phyloP scores from a whole-genome alignment of 495 filamentous ascomycete genomes.

The Aspergillus cristatus region DNA sequence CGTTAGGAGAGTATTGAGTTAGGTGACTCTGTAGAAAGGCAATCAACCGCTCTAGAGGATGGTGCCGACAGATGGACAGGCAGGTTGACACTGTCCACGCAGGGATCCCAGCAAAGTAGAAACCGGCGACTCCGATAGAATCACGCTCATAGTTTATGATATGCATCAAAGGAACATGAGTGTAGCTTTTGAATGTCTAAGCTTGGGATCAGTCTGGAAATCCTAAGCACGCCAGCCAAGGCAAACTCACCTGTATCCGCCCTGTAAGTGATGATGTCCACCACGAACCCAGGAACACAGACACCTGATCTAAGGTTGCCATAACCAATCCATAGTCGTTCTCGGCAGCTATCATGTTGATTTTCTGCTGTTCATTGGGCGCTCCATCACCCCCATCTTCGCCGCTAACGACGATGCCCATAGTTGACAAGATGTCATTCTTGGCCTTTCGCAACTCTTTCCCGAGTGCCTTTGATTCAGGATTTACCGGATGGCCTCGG shows the following conservation, averaged over 20 bases:
- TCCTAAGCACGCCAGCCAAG: background rate
- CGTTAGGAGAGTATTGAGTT: conserved; percentile 14
- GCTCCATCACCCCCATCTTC: conserved; percentile 27
- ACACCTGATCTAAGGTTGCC: conserved; percentile 30
- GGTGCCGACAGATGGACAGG: conserved; percentile 32
- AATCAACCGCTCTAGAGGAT: conserved; percentile 29
- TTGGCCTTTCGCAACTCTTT: conserved; percentile 41
- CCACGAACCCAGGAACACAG: conserved; percentile 34
- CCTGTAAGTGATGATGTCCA: conserved; percentile 35
- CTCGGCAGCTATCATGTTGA: conserved; percentile 35
- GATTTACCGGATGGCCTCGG: conserved; percentile 60
- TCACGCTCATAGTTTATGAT: conserved; percentile 31
- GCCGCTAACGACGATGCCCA: conserved; percentile 42
- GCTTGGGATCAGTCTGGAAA: background rate
- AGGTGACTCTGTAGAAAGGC: conserved; percentile 18
- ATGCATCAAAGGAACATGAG: conserved; percentile 27
- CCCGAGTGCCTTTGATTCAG: conserved; percentile 36
- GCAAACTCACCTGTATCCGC: conserved; percentile 35
- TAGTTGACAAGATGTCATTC: conserved; percentile 49
- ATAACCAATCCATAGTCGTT: conserved; percentile 44
- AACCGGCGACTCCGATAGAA: conserved; percentile 22
- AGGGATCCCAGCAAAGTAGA: conserved; percentile 39
- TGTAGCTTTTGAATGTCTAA: conserved; percentile 40
- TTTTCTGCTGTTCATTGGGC: conserved; percentile 31
- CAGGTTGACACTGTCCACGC: conserved; percentile 34